A percentile compares a stretch with the other conserved stretches of the same genome.
Conservation (phyloP, 139 green algal genomes). For the Coelastrella sp. region DNA sequence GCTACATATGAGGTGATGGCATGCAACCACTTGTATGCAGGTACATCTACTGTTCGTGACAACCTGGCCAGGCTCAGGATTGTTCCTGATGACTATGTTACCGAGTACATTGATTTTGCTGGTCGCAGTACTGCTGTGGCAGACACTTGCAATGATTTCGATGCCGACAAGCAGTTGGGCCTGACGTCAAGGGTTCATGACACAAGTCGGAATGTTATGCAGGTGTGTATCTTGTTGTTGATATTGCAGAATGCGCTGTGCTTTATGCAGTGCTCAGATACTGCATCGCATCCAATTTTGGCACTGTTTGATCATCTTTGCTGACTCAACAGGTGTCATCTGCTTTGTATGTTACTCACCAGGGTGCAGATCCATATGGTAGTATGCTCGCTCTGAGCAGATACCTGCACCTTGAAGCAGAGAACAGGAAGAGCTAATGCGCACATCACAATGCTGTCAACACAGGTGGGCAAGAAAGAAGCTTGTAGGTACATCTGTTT, state of each 20-base stretch:
- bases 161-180: not conserved
- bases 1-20: not conserved
- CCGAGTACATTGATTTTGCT: not conserved
- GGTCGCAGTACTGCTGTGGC: not conserved
- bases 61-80: not conserved
- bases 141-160: not conserved
- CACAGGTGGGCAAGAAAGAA: not conserved
- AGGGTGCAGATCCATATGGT: not conserved
- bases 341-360: not conserved
- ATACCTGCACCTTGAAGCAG: not conserved
- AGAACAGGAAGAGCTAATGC: not conserved
- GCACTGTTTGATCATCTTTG: too few relatives aligned
- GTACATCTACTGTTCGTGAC: not conserved
- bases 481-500: too few relatives aligned
- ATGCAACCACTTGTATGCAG: not conserved
- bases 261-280: too few relatives aligned
- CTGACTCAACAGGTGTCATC: too few relatives aligned
- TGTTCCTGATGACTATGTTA: not conserved
- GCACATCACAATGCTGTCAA: not conserved
- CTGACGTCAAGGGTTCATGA: not conserved
- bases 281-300: too few relatives aligned
- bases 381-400: not conserved
- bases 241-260: too few relatives aligned
- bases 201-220: not conserved
- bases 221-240: conserved; percentile 9